Evolutionary conservation across 2,329 filamentous ascomycete genomes (phyloP).

Genomic region (Aspergillus tamarii): DNA sequence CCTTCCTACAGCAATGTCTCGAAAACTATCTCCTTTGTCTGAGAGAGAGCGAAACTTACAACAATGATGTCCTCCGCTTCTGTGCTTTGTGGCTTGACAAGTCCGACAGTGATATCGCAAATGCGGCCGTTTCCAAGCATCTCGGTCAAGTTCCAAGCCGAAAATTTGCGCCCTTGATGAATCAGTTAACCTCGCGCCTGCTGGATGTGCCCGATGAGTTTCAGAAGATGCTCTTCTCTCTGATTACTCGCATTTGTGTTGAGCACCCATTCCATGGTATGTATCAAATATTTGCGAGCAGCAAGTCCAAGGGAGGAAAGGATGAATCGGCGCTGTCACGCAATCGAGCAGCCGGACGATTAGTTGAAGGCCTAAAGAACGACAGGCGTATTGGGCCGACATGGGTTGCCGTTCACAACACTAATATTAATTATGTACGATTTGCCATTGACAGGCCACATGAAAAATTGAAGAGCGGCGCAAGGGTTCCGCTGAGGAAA

Average conservation of each 20-base stretch:
- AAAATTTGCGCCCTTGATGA: slow-evolving; percentile 92
- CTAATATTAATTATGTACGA: slow-evolving; percentile 66
- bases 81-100: slow-evolving; percentile 93
- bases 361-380: slow-evolving; percentile 64
- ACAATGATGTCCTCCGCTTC: slow-evolving; percentile 88
- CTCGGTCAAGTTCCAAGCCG: slow-evolving; percentile 78
- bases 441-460: slow-evolving; percentile 54
- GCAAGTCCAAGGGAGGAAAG: slow-evolving; percentile 66
- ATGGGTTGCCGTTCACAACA: slow-evolving; percentile 74
- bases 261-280: slow-evolving; percentile 97
- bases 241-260: slow-evolving; percentile 81
- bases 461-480: slow-evolving; percentile 67
- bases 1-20: slow-evolving; percentile 84
- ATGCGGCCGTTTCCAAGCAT: slow-evolving; percentile 72
- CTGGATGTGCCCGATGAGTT: slow-evolving; percentile 72
- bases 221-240: slow-evolving; percentile 70
- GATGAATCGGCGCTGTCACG: slow-evolving; percentile 77
- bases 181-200: slow-evolving; percentile 91
- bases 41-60: slow-evolving; percentile 80
- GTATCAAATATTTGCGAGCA: slow-evolving; percentile 91
- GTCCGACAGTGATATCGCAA: slow-evolving; percentile 74
- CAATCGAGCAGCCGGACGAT: slow-evolving; percentile 69
- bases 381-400: slow-evolving; percentile 57
- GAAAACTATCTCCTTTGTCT: slow-evolving; percentile 92
- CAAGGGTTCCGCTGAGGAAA: slow-evolving; percentile 66